Percentiles rank a stretch among this genome's conserved stretches.
These are phyloP conservation scores for Neonectria neomacrospora DNA, from an alignment of 2,329 filamentous ascomycete genomes.

Conservation along the genomic window DNA sequence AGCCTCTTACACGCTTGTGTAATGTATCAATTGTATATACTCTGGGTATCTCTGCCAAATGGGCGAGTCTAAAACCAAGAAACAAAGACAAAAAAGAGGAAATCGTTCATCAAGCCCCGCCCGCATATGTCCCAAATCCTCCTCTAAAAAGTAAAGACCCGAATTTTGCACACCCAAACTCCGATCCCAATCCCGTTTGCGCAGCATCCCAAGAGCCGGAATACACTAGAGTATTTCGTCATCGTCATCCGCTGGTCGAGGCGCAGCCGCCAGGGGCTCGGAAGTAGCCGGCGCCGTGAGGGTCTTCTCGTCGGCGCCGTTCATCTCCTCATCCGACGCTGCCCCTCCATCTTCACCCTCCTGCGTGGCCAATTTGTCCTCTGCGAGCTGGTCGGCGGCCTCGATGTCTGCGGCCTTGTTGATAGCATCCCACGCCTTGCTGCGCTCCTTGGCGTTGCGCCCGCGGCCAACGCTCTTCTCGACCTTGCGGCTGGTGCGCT, in stretches of 20 bases:
- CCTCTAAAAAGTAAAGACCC: constrained; percentile 8
- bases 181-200: constrained; percentile 31
- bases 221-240: constrained; percentile 48
- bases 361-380: constrained; percentile 32
- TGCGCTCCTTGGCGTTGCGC: constrained; percentile 59
- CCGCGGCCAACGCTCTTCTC: constrained; percentile 64
- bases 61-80: constrained; percentile 33
- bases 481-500: constrained; percentile 67
- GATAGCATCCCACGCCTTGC: constrained; percentile 68
- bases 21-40: constrained; percentile 37
- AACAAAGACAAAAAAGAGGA: constrained; percentile 23
- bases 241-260: constrained; percentile 42
- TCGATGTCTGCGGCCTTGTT: constrained; percentile 55
- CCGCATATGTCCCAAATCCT: constrained; percentile 12
- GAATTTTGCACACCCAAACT: constrained; percentile 45
- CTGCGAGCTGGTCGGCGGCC: constrained; percentile 21
- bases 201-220: constrained; percentile 15
- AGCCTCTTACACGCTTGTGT: neutral
- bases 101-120: constrained; percentile 32
- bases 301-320: constrained; percentile 34
- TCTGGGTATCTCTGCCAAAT: constrained; percentile 38
- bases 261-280: constrained; percentile 12
- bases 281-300: constrained; percentile 5
- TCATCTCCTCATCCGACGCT: constrained; percentile 53
- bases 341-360: constrained; percentile 45